A percentile compares a stretch with the other conserved stretches of the same genome.
phyloP scores from a whole-genome alignment of 805 yeast genomes.

The Yarrowia sp. region DNA sequence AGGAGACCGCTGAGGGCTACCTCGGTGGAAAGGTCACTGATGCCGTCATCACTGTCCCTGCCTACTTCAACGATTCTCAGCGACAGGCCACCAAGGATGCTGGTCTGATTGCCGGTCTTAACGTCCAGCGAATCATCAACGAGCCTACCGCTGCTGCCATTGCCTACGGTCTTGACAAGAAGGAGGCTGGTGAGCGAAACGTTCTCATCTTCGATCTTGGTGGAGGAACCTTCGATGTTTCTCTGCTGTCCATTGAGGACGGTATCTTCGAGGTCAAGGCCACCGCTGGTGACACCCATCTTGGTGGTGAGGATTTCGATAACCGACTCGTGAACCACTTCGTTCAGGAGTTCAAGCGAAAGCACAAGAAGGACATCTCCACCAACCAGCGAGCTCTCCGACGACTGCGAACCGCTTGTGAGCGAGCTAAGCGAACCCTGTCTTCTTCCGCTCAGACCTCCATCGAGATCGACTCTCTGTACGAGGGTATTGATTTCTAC shows the following conservation, averaged over 20 bases:
- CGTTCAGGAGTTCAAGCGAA: conserved; percentile 95
- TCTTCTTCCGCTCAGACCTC: conserved; percentile 96
- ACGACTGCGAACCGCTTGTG: conserved; percentile 98
- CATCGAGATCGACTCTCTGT: conserved; percentile 91
- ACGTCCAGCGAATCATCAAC: conserved; percentile 92
- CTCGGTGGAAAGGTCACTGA: conserved; percentile 84
- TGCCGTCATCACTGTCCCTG: conserved; percentile 96
- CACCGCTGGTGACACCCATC: conserved; percentile 88
- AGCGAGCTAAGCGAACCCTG: conserved; percentile 98
- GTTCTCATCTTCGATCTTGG: conserved; percentile 94
- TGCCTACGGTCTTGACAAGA: conserved; percentile 87
- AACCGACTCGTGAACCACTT: conserved; percentile 94
- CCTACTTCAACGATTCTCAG: conserved; percentile 96
- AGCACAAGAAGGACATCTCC: conserved; percentile 93
- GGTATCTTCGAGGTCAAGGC: conserved; percentile 98
- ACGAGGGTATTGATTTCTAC: conserved; percentile 95
- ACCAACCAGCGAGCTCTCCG: conserved; percentile 96
- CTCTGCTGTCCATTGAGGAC: conserved; percentile 88
- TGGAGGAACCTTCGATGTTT: conserved; percentile 99
- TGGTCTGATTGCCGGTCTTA: conserved; percentile 94
- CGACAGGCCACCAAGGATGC: conserved; percentile 99
- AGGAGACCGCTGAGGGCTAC: conserved; percentile 89
- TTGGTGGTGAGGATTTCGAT: conserved; percentile 99
- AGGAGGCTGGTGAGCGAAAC: conserved; percentile 79
- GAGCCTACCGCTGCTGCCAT: conserved; percentile 99